Conservation (phyloP, 306 rosid genomes). For the Inga leiocalycina region DNA sequence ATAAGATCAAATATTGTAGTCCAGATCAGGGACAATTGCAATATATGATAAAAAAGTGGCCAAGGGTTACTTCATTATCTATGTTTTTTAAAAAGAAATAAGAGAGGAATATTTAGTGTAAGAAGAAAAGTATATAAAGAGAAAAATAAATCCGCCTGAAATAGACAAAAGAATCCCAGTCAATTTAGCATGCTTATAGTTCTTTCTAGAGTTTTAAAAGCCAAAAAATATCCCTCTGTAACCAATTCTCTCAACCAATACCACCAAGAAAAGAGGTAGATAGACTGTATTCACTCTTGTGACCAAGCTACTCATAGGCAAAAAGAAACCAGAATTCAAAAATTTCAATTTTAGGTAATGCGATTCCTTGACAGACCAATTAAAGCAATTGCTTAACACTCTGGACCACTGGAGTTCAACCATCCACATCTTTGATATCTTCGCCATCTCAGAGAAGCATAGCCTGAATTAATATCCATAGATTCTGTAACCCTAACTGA, state of each 20-base stretch:
- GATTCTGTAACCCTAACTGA: neutral
- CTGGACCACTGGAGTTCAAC: neutral
- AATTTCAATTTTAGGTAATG: neutral
- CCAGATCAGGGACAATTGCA: neutral
- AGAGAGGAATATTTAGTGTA: neutral
- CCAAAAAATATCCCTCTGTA: neutral
- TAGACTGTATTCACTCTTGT: neutral
- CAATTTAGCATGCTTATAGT: neutral
- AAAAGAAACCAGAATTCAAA: neutral
- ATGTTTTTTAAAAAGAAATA: neutral
- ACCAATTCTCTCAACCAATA: neutral
- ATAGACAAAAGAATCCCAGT: neutral
- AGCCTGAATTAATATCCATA: neutral
- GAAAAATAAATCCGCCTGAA: neutral
- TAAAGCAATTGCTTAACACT: neutral
- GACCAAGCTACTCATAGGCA: neutral
- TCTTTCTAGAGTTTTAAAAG: neutral
- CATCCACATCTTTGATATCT: neutral
- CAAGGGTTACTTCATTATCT: neutral
- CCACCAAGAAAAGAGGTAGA: neutral
- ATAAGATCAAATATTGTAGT: constrained; percentile 11
- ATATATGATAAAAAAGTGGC: neutral
- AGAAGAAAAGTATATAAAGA: neutral
- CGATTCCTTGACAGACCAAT: neutral
- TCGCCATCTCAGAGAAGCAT: neutral